Conservation (phyloP, 2,329 filamentous ascomycete species). For the Sporothrix luriei region DNA sequence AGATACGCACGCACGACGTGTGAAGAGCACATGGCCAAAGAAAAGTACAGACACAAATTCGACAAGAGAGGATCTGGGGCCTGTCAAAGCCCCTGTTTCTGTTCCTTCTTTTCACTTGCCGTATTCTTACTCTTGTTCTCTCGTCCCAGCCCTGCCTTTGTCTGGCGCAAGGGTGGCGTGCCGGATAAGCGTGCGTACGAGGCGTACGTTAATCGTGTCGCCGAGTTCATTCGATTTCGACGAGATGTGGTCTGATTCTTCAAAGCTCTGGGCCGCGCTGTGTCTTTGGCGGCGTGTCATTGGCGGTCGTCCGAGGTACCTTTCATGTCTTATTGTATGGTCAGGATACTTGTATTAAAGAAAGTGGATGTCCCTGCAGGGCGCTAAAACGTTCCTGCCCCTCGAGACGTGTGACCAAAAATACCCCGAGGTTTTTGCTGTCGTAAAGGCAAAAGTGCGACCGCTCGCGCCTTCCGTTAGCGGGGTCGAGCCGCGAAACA, state of each 20-base stretch:
- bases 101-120: neutral
- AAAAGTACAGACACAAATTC: neutral
- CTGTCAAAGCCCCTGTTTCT: neutral
- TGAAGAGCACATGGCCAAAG: neutral
- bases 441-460: neutral
- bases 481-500: slow-evolving; percentile 29
- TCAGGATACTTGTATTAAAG: neutral
- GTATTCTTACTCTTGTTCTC: neutral
- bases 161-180: slow-evolving; percentile 19
- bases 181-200: slow-evolving; percentile 30
- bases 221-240: slow-evolving; percentile 35
- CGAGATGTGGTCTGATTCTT: slow-evolving; percentile 38
- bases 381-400: slow-evolving; percentile 26
- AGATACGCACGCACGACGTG: neutral
- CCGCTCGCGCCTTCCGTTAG: slow-evolving; percentile 31
- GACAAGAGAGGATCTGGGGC: neutral
- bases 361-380: slow-evolving; percentile 25
- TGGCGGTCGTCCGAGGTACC: slow-evolving; percentile 22
- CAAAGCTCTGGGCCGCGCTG: slow-evolving; percentile 35
- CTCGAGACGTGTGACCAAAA: slow-evolving; percentile 11
- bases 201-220: slow-evolving; percentile 33
- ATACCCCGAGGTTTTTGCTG: slow-evolving; percentile 24
- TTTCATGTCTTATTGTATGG: neutral
- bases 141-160: slow-evolving; percentile 8
- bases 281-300: slow-evolving; percentile 29